Conservation (phyloP, 441 rosid species). For the Erodium chrysanthum region DNA sequence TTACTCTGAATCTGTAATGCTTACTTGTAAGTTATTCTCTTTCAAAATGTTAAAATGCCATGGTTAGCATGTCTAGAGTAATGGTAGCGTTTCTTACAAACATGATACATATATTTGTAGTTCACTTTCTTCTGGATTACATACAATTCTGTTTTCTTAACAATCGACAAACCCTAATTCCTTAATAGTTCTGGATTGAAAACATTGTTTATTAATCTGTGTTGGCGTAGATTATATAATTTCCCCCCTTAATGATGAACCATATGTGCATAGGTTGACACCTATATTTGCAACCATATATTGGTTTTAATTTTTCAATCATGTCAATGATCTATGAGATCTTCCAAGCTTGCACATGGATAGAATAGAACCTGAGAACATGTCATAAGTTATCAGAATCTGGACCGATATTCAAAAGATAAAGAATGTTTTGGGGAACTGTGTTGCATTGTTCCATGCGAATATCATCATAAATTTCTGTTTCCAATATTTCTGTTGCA, state of each 20-base stretch:
- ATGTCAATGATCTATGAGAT: neutral
- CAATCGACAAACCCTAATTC: neutral
- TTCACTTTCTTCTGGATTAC: neutral
- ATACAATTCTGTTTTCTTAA: neutral
- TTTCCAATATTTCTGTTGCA: slow-evolving; percentile 27
- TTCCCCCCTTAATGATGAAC: neutral
- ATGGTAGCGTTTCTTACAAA: neutral
- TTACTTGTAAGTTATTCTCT: neutral
- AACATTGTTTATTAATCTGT: neutral
- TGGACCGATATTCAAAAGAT: slow-evolving; percentile 8
- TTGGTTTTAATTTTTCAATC: neutral
- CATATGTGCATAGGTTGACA: neutral
- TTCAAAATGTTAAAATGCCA: neutral
- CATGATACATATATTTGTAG: neutral
- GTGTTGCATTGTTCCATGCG: slow-evolving; percentile 14
- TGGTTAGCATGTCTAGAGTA: neutral
- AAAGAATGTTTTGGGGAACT: slow-evolving; percentile 15
- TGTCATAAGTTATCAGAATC: neutral
- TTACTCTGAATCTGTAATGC: neutral
- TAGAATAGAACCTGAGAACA: neutral
- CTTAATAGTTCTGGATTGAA: neutral
- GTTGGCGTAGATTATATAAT: neutral
- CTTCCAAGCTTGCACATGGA: neutral
- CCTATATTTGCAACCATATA: neutral
- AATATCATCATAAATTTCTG: slow-evolving; percentile 1